Conservation (phyloP, 2,329 filamentous ascomycete genomes). For the Ceratocystis alfenasii region DNA sequence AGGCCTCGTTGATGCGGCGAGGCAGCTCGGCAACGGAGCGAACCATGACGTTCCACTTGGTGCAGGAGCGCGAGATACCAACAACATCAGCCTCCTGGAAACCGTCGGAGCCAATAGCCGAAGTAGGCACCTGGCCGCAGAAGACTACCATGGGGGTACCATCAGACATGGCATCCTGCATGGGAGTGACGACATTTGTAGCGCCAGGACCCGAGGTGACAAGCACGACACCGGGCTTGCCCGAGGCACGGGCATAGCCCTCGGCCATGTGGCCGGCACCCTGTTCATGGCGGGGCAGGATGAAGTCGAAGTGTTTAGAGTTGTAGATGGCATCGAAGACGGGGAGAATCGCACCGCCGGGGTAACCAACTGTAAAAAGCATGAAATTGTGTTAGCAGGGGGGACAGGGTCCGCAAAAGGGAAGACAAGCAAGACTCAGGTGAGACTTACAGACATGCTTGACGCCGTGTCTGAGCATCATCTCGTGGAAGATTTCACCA, state of each 20-base stretch:
- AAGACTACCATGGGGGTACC: slow-evolving; percentile 96
- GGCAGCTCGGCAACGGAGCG: slow-evolving; percentile 90
- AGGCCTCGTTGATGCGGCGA: slow-evolving; percentile 89
- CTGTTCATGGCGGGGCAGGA: slow-evolving; percentile 92
- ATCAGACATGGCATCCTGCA: slow-evolving; percentile 92
- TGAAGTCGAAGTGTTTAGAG: slow-evolving; percentile 90
- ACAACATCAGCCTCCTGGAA: slow-evolving; percentile 96
- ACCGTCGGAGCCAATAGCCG: slow-evolving; percentile 83
- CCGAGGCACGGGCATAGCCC: slow-evolving; percentile 86
- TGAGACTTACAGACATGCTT: slow-evolving; percentile 77
- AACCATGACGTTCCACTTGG: slow-evolving; percentile 99
- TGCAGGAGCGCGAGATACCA: slow-evolving; percentile 87
- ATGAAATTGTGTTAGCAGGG: slow-evolving; percentile 5
- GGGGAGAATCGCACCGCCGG: slow-evolving; percentile 89
- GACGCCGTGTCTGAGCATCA: slow-evolving; percentile 88
- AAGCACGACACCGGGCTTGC: slow-evolving; percentile 87
- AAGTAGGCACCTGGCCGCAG: slow-evolving; percentile 80
- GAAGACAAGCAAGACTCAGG: background rate
- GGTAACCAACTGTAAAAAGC: slow-evolving; percentile 57
- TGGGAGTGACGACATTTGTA: slow-evolving; percentile 90
- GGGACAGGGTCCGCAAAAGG: slow-evolving; percentile 16
- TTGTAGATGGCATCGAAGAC: slow-evolving; percentile 99
- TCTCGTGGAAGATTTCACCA: slow-evolving; percentile 96
- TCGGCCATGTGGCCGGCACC: slow-evolving; percentile 98
- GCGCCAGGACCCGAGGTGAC: slow-evolving; percentile 95